Conservation (phyloP, 768 basidiomycete species). For the Hebeloma cylindrosporum region DNA sequence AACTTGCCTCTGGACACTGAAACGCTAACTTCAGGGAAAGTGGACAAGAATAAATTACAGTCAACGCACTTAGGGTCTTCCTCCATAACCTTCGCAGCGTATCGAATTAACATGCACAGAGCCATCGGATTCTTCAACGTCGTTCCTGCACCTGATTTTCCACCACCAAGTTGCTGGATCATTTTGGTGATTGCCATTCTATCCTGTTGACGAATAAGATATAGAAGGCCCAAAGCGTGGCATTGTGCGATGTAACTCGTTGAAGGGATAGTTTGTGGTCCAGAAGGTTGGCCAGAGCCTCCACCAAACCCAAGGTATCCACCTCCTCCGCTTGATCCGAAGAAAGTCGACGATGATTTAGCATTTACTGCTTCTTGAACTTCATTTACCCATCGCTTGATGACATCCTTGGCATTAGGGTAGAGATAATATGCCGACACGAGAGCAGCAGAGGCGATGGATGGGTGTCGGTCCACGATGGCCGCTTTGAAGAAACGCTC, state of each 20-base stretch:
- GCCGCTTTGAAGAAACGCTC: conserved; percentile 99
- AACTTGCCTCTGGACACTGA: conserved; percentile 88
- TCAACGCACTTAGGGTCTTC: conserved; percentile 94
- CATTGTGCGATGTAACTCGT: conserved; percentile 96
- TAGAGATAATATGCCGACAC: conserved; percentile 97
- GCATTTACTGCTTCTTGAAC: conserved; percentile 94
- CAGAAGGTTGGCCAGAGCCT: conserved; percentile 49
- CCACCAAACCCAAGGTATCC: conserved; percentile 76
- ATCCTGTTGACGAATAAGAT: conserved; percentile 95
- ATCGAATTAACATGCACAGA: conserved; percentile 96
- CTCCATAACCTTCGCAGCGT: conserved; percentile 98
- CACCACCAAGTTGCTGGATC: conserved; percentile 95
- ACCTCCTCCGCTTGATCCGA: conserved; percentile 51
- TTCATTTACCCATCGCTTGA: conserved; percentile 99
- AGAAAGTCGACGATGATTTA: conserved; percentile 75
- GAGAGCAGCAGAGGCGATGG: conserved; percentile 93
- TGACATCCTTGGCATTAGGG: conserved; percentile 91
- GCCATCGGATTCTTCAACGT: conserved; percentile 95
- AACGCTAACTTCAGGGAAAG: conserved; percentile 6
- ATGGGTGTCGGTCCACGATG: conserved; percentile 94
- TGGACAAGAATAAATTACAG: conserved; percentile 1
- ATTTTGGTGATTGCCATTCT: conserved; percentile 99
- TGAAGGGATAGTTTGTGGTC: conserved; percentile 77
- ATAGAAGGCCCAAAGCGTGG: conserved; percentile 91
- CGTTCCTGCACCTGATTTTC: conserved; percentile 79